Base-by-base conservation (phyloP, 23 red algal genomes). In the Gracilaria domingensis region DNA sequence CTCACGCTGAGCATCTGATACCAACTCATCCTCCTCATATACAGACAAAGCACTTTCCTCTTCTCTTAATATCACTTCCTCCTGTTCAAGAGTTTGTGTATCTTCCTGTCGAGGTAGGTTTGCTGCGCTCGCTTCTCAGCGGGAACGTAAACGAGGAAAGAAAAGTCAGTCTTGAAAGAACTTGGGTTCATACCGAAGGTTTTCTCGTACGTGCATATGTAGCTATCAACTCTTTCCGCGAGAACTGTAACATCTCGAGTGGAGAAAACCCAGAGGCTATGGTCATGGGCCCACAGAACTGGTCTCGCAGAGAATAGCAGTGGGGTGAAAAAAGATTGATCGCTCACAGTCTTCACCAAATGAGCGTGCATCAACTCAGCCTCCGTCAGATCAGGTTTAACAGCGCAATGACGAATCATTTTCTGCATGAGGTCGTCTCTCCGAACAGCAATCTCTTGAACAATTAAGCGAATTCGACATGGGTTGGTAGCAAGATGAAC, bases 281-380 rank as follows among this genome's bases (percentile, higher is more conserved):
- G 81, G 58, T 92, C 90, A 77, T 91, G 87, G 45, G 75, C 50
- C 95, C 95, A 97, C 9, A 97, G 75, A 14, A 97, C 84, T n/a
- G 87, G 87, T 30, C 91, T 84, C 16, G 86, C 81, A 16, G 90
- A 75, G 21, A 75, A 47, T 2, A 90, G 80, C 12, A 91, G 62
- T 12, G 95, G 95, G 55, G 89, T 93, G 28, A 97, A 62, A 66
- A 93, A 88, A 37, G 82, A 81, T 70, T 97, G 95, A 79, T 97
- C 95, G 39, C 82, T 82, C 16, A 93, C 64, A 36, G 95, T 75
- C 70, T 97, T 89, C 34, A 97, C 51, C 38, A 97, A 39, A 77
- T 95, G 93, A 56, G 85, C n/a, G n/a, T n/a, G n/a, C n/a, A n/a
- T n/a, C n/a, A n/a, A n/a, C n/a, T n/a, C n/a, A n/a, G n/a, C n/a